phyloP scores from a whole-genome alignment of 2,329 filamentous ascomycete genomes.

The Aspergillus neotritici region DNA sequence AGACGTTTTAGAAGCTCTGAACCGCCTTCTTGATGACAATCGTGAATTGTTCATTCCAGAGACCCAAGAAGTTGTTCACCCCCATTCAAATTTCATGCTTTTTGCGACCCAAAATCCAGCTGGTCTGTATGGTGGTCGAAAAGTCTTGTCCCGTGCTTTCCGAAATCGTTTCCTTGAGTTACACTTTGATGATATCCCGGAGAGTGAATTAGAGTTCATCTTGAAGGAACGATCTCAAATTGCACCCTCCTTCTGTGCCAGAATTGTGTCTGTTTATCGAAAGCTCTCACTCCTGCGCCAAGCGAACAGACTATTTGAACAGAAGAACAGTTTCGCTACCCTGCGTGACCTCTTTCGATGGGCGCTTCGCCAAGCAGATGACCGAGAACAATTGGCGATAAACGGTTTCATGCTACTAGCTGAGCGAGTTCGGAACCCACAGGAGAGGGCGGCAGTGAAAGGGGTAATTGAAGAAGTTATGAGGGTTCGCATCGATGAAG shows the following conservation, averaged over 20 bases:
- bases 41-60: conserved; percentile 92
- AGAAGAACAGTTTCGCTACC: conserved; percentile 95
- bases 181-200: conserved; percentile 96
- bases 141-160: conserved; percentile 88
- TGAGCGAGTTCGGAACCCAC: conserved; percentile 85
- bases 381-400: conserved; percentile 77
- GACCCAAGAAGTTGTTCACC: conserved; percentile 87
- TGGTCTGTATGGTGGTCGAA: conserved; percentile 89
- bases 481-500: conserved; percentile 73
- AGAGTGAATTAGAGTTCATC: conserved; percentile 88
- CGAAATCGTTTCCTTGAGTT: conserved; percentile 94
- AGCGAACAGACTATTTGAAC: conserved; percentile 86
- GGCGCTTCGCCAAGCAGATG: conserved; percentile 80
- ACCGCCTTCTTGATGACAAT: conserved; percentile 93
- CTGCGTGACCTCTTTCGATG: conserved; percentile 92
- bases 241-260: conserved; percentile 81
- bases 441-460: conserved; percentile 80
- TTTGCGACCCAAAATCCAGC: conserved; percentile 98
- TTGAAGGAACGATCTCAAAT: conserved; percentile 82
- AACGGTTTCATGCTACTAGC: conserved; percentile 96
- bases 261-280: conserved; percentile 90
- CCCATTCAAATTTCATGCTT: conserved; percentile 92
- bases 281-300: conserved; percentile 86
- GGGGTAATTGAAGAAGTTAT: conserved; percentile 84
- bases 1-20: conserved; percentile 92